Percentiles rank a stretch among this genome's conserved stretches.
Conservation (phyloP, 2,329 filamentous ascomycete species). For the Aspergillus texensis region DNA sequence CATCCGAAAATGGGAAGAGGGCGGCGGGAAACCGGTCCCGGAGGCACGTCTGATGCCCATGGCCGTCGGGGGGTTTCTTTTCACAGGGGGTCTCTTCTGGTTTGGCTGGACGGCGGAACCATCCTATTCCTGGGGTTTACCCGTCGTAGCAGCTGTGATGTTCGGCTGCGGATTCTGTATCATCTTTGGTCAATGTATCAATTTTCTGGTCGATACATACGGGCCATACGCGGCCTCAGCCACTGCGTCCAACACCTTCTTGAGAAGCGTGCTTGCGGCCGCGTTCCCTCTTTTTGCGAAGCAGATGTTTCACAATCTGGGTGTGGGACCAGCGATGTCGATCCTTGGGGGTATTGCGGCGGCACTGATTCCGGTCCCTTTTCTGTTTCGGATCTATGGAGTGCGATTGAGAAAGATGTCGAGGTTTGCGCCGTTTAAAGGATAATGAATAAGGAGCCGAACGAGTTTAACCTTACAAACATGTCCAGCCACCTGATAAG, state of each 20-base stretch:
- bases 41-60: slow-evolving; percentile 51
- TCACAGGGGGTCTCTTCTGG: slow-evolving; percentile 49
- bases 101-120: slow-evolving; percentile 47
- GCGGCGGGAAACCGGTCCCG: slow-evolving; percentile 37
- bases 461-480: neutral
- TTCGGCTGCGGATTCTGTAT: slow-evolving; percentile 52
- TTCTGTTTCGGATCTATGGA: neutral
- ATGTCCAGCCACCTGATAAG: neutral
- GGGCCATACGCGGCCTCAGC: slow-evolving; percentile 46
- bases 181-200: slow-evolving; percentile 52
- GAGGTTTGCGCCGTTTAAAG: neutral
- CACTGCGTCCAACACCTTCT: slow-evolving; percentile 48
- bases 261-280: slow-evolving; percentile 27
- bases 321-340: neutral
- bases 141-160: slow-evolving; percentile 30
- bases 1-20: slow-evolving; percentile 25
- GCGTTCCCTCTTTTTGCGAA: neutral
- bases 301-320: neutral
- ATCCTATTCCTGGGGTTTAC: slow-evolving; percentile 17
- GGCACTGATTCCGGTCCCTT: neutral
- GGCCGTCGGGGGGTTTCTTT: slow-evolving; percentile 47
- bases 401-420: neutral
- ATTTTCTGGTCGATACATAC: slow-evolving; percentile 49
- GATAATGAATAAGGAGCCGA: neutral
- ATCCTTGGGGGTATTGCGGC: neutral